Conservation (phyloP, 1,284 basidiomycete genomes). For the Retiboletus fuscus region DNA sequence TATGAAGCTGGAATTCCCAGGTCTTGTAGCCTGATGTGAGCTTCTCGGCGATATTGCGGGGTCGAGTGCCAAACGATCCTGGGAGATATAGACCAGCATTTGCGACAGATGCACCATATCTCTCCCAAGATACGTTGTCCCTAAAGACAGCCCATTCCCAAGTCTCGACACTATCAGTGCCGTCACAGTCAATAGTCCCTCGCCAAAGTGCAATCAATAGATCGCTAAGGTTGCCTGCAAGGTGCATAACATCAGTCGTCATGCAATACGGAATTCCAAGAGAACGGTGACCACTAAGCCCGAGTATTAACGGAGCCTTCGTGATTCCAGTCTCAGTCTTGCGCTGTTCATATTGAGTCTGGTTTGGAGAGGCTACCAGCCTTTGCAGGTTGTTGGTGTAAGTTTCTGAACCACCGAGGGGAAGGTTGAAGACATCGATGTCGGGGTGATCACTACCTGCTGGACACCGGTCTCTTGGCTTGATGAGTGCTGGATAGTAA, state of each 20-base stretch:
- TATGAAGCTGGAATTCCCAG: neutral
- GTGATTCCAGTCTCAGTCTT: conserved; percentile 41
- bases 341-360: neutral
- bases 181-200: conserved; percentile 42
- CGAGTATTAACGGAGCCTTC: neutral
- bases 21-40: conserved; percentile 27
- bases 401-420: neutral
- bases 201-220: conserved; percentile 49
- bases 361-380: no score
- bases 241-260: conserved; percentile 54
- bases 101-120: neutral
- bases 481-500: conserved; percentile 19
- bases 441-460: conserved; percentile 16
- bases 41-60: conserved; percentile 51
- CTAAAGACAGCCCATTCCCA: conserved; percentile 14
- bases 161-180: neutral
- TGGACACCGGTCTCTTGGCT: neutral
- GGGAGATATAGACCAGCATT: neutral
- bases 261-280: conserved; percentile 46
- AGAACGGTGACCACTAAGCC: fast-evolving
- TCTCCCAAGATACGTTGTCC: neutral
- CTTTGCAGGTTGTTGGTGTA: no score
- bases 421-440: conserved; percentile 4
- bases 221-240: conserved; percentile 47
- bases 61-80: conserved; percentile 20